Percentiles rank a stretch among this genome's conserved stretches.
Evolutionary conservation across 192 early-diverging fungal species (phyloP).

Genomic region (Coemansia sp.): DNA sequence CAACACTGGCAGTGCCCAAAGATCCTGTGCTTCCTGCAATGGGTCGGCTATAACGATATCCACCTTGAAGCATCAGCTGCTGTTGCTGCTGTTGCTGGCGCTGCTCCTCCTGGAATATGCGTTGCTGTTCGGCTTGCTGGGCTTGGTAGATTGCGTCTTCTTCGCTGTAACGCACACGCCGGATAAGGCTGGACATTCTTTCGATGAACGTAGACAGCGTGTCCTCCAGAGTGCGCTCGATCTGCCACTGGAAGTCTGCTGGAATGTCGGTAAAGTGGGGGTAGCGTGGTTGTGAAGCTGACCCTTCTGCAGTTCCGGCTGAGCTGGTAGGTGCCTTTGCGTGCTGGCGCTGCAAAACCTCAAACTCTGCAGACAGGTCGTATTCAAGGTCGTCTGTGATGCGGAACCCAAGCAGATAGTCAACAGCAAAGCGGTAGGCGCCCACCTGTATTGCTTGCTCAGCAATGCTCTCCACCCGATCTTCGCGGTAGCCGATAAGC

Average conservation of each 20-base stretch:
- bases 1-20: conserved; percentile 10
- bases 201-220: conserved; percentile 57
- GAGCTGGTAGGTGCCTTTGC: not conserved
- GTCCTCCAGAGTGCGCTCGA: conserved; percentile 58
- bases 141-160: conserved; percentile 63
- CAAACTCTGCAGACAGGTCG: conserved; percentile 47
- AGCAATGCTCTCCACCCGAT: conserved; percentile 53
- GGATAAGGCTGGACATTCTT: conserved; percentile 59
- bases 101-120: conserved; percentile 38
- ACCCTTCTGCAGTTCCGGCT: not conserved
- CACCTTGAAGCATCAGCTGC: conserved; percentile 31
- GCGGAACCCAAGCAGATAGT: conserved; percentile 62
- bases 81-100: conserved; percentile 42
- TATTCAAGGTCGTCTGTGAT: conserved; percentile 44
- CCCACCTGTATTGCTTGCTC: conserved; percentile 58
- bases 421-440: conserved; percentile 64
- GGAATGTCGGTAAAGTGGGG: conserved; percentile 38
- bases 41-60: conserved; percentile 31
- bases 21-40: conserved; percentile 17
- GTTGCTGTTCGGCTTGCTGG: conserved; percentile 37
- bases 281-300: conserved; percentile 20
- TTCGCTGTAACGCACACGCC: conserved; percentile 66
- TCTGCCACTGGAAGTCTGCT: conserved; percentile 54
- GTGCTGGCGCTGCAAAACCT: conserved; percentile 36
- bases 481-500: conserved; percentile 48